These are phyloP conservation scores for Copromyces sp. DNA, from an alignment of 495 filamentous ascomycete species.

Conservation along the genomic window DNA sequence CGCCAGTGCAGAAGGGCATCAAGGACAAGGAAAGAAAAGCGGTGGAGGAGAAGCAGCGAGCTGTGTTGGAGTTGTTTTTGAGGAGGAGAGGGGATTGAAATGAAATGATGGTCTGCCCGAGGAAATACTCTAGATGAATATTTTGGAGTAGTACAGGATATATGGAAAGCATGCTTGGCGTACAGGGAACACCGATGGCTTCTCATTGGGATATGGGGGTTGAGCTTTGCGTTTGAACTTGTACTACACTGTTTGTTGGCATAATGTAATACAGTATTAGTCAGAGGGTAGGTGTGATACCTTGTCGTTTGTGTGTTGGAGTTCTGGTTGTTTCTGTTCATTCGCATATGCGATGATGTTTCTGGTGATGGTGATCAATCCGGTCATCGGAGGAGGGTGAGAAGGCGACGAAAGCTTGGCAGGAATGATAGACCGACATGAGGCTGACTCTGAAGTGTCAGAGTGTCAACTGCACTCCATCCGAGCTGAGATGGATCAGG, in stretches of 20 bases:
- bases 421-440: not conserved
- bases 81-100: constrained; percentile 11
- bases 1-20: constrained; percentile 14
- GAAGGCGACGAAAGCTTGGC: not conserved
- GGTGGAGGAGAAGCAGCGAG: constrained; percentile 35
- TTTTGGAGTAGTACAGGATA: not conserved
- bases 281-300: not conserved
- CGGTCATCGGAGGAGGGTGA: not conserved
- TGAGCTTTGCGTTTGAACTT: not conserved
- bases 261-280: not conserved
- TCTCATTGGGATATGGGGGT: not conserved
- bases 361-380: not conserved
- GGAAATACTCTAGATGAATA: not conserved
- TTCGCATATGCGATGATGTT: not conserved
- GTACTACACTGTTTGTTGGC: not conserved
- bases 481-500: not conserved
- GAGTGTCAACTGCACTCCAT: not conserved
- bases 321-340: not conserved
- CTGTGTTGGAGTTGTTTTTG: constrained; percentile 33
- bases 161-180: not conserved
- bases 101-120: not conserved
- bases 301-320: not conserved
- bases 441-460: not conserved
- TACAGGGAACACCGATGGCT: not conserved
- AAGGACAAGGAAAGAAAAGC: constrained; percentile 38